Percentiles rank a stretch among this genome's conserved stretches.
These are phyloP conservation scores for Didymella exigua DNA, from an alignment of 2,329 filamentous ascomycete species.

Conservation along the genomic window DNA sequence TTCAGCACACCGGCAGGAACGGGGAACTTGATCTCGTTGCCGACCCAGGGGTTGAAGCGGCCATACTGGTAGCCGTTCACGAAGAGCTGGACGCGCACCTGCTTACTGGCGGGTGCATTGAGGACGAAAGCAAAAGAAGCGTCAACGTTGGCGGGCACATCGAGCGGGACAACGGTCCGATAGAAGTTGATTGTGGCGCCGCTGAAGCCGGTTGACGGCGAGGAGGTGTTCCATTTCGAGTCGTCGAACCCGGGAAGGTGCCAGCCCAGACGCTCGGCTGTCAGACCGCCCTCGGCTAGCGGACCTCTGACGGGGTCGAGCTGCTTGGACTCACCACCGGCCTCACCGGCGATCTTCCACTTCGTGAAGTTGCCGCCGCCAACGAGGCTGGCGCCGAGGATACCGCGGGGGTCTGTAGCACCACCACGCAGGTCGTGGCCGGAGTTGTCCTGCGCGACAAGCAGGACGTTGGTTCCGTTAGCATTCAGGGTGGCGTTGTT, in stretches of 20 bases:
- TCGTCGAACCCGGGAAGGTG: slow-evolving; percentile 64
- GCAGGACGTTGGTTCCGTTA: slow-evolving; percentile 53
- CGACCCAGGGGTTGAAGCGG: slow-evolving; percentile 64
- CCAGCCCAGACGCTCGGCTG: slow-evolving; percentile 63
- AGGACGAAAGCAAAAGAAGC: slow-evolving; percentile 63
- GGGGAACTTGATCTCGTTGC: slow-evolving; percentile 65
- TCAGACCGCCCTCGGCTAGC: slow-evolving; percentile 64
- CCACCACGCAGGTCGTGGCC: slow-evolving; percentile 62
- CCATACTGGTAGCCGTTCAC: slow-evolving; percentile 71
- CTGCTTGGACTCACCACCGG: slow-evolving; percentile 55
- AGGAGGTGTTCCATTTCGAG: slow-evolving; percentile 49
- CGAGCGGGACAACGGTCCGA: slow-evolving; percentile 58
- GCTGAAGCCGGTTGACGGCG: slow-evolving; percentile 51
- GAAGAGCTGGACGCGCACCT: slow-evolving; percentile 62
- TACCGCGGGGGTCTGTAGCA: slow-evolving; percentile 58
- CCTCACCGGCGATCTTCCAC: slow-evolving; percentile 65
- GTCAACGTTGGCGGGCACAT: slow-evolving; percentile 59
- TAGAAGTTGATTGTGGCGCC: slow-evolving; percentile 63
- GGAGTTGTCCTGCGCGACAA: slow-evolving; percentile 65
- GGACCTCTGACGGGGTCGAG: slow-evolving; percentile 63
- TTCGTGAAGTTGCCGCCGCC: slow-evolving; percentile 52
- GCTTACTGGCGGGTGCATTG: slow-evolving; percentile 51
- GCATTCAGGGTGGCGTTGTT: slow-evolving; percentile 54
- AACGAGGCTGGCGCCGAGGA: slow-evolving; percentile 59
- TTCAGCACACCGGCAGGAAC: slow-evolving; percentile 65